These are phyloP conservation scores for Penicillium sumatraense DNA, from an alignment of 2,329 filamentous ascomycete species.

Conservation along the genomic window DNA sequence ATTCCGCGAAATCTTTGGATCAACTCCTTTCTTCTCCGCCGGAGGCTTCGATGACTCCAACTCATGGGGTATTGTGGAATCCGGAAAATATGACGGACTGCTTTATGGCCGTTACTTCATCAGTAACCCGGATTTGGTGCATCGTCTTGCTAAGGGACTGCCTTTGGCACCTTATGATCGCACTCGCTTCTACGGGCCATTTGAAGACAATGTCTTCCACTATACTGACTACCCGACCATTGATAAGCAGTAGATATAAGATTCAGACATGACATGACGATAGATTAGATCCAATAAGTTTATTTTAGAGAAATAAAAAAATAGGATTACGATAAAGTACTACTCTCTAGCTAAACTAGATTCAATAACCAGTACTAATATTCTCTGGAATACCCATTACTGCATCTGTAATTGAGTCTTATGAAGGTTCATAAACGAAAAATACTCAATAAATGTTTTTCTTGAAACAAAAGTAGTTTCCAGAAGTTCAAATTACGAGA, in stretches of 20 bases:
- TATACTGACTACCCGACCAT: slow-evolving; percentile 36
- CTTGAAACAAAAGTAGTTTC: no score
- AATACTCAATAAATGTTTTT: no score
- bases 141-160: slow-evolving; percentile 47
- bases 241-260: slow-evolving; percentile 6
- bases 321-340: neutral
- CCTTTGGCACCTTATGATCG: slow-evolving; percentile 51
- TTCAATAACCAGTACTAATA: no score
- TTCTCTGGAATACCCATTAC: no score
- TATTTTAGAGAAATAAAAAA: neutral
- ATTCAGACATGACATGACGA: slow-evolving; percentile 3
- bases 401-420: no score
- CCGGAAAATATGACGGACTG: slow-evolving; percentile 53
- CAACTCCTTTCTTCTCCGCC: slow-evolving; percentile 60
- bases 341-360: no score
- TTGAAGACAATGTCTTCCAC: slow-evolving; percentile 37
- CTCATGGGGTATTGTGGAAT: slow-evolving; percentile 54
- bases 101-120: slow-evolving; percentile 55
- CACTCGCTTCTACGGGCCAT: slow-evolving; percentile 50
- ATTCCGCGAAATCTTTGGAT: slow-evolving; percentile 57
- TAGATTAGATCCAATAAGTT: neutral
- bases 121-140: slow-evolving; percentile 55
- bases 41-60: slow-evolving; percentile 60
- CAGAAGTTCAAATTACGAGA: no score
- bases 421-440: no score